A percentile compares a stretch with the other conserved stretches of the same genome.
phyloP scores from a whole-genome alignment of 768 basidiomycete species.

The Erythrobasidium yunnanense region DNA sequence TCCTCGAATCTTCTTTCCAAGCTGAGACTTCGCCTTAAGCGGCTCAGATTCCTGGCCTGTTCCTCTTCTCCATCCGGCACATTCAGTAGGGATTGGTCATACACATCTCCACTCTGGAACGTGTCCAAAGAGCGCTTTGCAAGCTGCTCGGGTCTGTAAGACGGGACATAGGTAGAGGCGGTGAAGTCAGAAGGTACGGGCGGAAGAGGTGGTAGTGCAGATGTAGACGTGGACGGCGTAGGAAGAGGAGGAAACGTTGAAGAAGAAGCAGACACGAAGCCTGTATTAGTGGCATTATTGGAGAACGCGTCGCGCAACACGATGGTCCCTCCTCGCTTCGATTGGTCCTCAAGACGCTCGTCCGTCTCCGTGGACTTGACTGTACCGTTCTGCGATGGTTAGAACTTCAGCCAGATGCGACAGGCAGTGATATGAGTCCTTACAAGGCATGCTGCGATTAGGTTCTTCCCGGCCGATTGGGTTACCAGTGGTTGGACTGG shows the following conservation, averaged over 20 bases:
- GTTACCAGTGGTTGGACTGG: conserved; percentile 21
- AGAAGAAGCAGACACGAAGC: too few relatives aligned
- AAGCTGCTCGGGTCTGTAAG: background rate
- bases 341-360: background rate
- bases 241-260: too few relatives aligned
- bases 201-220: too few relatives aligned
- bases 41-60: background rate
- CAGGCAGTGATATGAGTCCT: background rate
- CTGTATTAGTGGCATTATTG: background rate
- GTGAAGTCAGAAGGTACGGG: background rate
- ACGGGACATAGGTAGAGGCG: background rate
- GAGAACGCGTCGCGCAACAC: conserved; percentile 13
- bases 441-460: conserved; percentile 21
- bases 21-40: background rate
- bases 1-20: background rate
- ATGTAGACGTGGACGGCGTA: too few relatives aligned
- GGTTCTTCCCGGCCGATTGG: conserved; percentile 7
- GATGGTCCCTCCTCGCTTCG: conserved; percentile 5
- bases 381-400: conserved; percentile 7
- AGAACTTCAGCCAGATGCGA: background rate
- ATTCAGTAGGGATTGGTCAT: too few relatives aligned
- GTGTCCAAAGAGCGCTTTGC: background rate
- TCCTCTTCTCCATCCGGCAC: too few relatives aligned
- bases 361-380: background rate
- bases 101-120: too few relatives aligned